Conservation (phyloP, 2,329 filamentous ascomycete genomes). For the Exophiala sideris region DNA sequence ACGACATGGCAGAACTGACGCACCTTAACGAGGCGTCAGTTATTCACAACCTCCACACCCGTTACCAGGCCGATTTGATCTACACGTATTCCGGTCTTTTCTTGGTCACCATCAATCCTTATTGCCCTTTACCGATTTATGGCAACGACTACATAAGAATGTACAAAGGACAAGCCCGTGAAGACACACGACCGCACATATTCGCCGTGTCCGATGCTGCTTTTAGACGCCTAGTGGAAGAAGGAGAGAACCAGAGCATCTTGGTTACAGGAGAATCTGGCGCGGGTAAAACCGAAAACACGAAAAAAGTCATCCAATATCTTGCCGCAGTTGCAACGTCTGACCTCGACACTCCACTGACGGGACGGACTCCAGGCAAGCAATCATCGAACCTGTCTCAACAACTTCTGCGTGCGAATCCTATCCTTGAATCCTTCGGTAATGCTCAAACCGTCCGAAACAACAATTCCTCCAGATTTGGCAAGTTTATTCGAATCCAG, state of each 20-base stretch:
- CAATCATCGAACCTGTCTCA: slow-evolving; percentile 85
- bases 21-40: slow-evolving; percentile 97
- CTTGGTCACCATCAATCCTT: slow-evolving; percentile 94
- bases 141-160: slow-evolving; percentile 96
- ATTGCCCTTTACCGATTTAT: slow-evolving; percentile 92
- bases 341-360: slow-evolving; percentile 58
- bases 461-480: slow-evolving; percentile 97
- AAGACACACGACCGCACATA: slow-evolving; percentile 95
- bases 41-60: slow-evolving; percentile 91
- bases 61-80: slow-evolving; percentile 94
- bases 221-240: slow-evolving; percentile 91
- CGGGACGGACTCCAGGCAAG: slow-evolving; percentile 56
- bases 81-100: slow-evolving; percentile 97
- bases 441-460: slow-evolving; percentile 98
- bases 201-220: slow-evolving; percentile 97
- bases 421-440: slow-evolving; percentile 95
- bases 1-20: slow-evolving; percentile 98
- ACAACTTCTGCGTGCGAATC: slow-evolving; percentile 93
- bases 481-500: slow-evolving; percentile 97
- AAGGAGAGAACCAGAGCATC: slow-evolving; percentile 95
- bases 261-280: slow-evolving; percentile 97
- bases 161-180: slow-evolving; percentile 87
- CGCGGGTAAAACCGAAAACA: slow-evolving; percentile 97
- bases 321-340: slow-evolving; percentile 88
- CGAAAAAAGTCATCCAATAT: slow-evolving; percentile 99